Evolutionary conservation across 768 basidiomycete genomes (phyloP).

Genomic region (Tricholoma sp.): DNA sequence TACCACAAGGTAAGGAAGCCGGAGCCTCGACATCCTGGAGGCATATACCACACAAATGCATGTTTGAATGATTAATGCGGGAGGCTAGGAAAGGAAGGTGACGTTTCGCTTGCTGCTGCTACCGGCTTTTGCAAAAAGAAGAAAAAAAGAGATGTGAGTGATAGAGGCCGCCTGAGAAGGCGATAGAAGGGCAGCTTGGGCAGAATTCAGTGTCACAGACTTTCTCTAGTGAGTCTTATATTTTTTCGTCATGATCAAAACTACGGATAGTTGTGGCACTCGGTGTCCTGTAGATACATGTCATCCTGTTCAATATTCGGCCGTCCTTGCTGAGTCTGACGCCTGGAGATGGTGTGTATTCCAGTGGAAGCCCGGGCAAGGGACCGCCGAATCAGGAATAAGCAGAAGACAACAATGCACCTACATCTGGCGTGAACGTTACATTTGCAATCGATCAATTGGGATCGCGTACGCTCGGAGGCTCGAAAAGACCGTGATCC

Average conservation of each 20-base stretch:
- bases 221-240: neutral
- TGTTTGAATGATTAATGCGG: constrained; percentile 11
- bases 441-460: neutral
- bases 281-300: neutral
- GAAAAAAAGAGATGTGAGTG: no score
- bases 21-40: constrained; percentile 49
- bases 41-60: constrained; percentile 60
- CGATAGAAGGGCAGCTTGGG: no score
- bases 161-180: no score
- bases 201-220: no score
- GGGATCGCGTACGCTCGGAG: constrained; percentile 25
- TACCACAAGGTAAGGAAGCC: constrained; percentile 62
- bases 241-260: neutral
- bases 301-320: constrained; percentile 1
- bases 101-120: neutral
- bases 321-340: neutral
- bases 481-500: constrained; percentile 27
- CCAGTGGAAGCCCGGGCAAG: neutral
- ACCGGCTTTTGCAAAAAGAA: no score
- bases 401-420: no score
- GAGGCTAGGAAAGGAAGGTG: neutral
- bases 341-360: neutral
- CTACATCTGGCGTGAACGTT: no score
- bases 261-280: neutral
- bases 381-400: neutral